Conservation (phyloP, 2,329 filamentous ascomycete genomes). For the Bisporella sp. region DNA sequence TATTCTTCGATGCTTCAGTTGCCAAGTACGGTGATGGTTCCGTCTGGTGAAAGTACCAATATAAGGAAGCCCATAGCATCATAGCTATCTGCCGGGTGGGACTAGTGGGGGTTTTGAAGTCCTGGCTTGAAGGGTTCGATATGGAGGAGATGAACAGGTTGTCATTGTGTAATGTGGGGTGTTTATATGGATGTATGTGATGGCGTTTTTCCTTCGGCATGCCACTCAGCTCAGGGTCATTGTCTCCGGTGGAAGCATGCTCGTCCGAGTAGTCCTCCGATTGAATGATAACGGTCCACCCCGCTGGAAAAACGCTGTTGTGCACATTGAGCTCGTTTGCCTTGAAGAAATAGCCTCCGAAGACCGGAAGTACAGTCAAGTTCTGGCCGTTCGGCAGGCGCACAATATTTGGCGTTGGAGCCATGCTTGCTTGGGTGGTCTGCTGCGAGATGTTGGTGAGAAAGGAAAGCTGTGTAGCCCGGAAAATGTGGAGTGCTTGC, state of each 20-base stretch:
- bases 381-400: slow-evolving; percentile 83
- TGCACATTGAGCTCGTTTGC: slow-evolving; percentile 65
- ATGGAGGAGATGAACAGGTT: slow-evolving; percentile 88
- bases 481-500: no score
- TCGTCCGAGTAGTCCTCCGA: slow-evolving; percentile 42
- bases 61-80: slow-evolving; percentile 92
- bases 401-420: slow-evolving; percentile 34
- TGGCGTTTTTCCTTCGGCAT: slow-evolving; percentile 25
- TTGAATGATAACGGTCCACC: slow-evolving; percentile 85
- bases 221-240: slow-evolving; percentile 24
- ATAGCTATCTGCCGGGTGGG: slow-evolving; percentile 87
- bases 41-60: slow-evolving; percentile 95
- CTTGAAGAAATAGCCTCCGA: slow-evolving; percentile 89
- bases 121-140: slow-evolving; percentile 70
- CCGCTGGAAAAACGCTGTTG: slow-evolving; percentile 68
- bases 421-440: background rate
- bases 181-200: slow-evolving; percentile 58
- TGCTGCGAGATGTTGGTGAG: no score
- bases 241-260: slow-evolving; percentile 23
- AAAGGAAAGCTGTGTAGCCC: no score
- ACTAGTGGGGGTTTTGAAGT: slow-evolving; percentile 73
- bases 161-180: slow-evolving; percentile 72
- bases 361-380: slow-evolving; percentile 75
- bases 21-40: slow-evolving; percentile 59
- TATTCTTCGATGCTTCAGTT: slow-evolving; percentile 55